These are phyloP conservation scores for Boletus barrowsii DNA, from an alignment of 768 basidiomycete species.

Conservation along the genomic window DNA sequence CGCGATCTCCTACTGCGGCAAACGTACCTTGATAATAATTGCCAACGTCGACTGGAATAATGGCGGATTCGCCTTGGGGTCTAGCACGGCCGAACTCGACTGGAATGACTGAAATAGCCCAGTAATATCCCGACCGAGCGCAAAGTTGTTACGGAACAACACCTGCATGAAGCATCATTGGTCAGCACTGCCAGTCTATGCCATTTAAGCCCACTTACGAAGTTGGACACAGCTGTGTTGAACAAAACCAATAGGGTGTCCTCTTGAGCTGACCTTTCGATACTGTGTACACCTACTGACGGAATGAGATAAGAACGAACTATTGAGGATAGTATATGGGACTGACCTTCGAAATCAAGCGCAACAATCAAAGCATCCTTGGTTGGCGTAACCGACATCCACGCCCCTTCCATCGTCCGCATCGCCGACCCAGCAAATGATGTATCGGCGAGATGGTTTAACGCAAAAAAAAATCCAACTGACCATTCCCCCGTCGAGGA, in stretches of 20 bases:
- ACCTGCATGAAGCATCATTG: constrained; percentile 38
- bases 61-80: constrained; percentile 55
- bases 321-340: too few species aligned
- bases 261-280: constrained; percentile 62
- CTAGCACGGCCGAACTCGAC: constrained; percentile 53
- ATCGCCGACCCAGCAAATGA: constrained; percentile 66
- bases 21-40: constrained; percentile 58
- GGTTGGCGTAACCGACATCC: constrained; percentile 66
- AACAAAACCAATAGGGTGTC: constrained; percentile 62
- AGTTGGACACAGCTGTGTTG: constrained; percentile 63
- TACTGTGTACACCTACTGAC: constrained; percentile 52
- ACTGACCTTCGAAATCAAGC: constrained; percentile 59
- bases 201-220: constrained; percentile 34
- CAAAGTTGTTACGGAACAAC: constrained; percentile 64
- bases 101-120: constrained; percentile 63
- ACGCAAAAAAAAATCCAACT: too few species aligned
- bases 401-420: constrained; percentile 66
- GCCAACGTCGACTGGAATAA: constrained; percentile 57
- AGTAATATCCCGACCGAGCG: constrained; percentile 57
- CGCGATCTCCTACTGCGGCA: accelerated
- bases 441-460: constrained; percentile 61
- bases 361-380: constrained; percentile 52
- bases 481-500: too few species aligned
- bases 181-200: background rate
- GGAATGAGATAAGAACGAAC: background rate